Evolutionary conservation across 257 asterid genomes (phyloP).

Genomic region (Gentiana macrophylla): DNA sequence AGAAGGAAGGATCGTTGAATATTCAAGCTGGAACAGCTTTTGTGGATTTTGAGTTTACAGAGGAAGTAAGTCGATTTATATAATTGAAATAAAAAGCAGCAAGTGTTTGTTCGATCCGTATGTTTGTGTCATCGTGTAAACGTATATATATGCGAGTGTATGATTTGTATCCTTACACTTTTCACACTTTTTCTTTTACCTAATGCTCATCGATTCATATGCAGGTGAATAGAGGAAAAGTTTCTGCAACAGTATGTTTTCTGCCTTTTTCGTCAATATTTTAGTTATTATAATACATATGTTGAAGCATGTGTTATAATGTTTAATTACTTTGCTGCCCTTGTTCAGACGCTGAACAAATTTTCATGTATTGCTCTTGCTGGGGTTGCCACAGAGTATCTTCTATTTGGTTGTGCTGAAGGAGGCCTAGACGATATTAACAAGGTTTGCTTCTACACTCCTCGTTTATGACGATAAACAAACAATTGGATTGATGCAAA

Average conservation of each 20-base stretch:
- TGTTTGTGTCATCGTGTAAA: too few species aligned
- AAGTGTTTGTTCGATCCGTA: neutral
- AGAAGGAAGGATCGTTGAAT: slow-evolving; percentile 83
- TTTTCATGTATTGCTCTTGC: slow-evolving; percentile 93
- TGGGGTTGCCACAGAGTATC: slow-evolving; percentile 91
- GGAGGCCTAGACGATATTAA: slow-evolving; percentile 88
- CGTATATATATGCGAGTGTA: too few species aligned
- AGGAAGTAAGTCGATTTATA: slow-evolving; percentile 61
- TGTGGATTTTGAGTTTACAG: slow-evolving; percentile 82
- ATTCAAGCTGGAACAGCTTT: slow-evolving; percentile 97
- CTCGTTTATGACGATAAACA: neutral
- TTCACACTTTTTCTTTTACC: too few species aligned
- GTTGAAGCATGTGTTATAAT: neutral
- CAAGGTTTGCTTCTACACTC: slow-evolving; percentile 29
- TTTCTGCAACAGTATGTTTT: slow-evolving; percentile 61
- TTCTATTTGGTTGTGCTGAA: slow-evolving; percentile 75
- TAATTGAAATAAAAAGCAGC: neutral
- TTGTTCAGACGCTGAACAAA: slow-evolving; percentile 65
- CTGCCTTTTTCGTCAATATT: neutral
- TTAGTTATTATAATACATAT: neutral
- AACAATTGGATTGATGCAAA: neutral
- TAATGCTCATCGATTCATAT: slow-evolving; percentile 1
- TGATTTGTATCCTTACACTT: too few species aligned
- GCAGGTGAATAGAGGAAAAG: slow-evolving; percentile 83
- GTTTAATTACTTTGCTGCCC: slow-evolving; percentile 7